Conservation (phyloP, 139 green algal species). For the Chlorella vulgaris region DNA sequence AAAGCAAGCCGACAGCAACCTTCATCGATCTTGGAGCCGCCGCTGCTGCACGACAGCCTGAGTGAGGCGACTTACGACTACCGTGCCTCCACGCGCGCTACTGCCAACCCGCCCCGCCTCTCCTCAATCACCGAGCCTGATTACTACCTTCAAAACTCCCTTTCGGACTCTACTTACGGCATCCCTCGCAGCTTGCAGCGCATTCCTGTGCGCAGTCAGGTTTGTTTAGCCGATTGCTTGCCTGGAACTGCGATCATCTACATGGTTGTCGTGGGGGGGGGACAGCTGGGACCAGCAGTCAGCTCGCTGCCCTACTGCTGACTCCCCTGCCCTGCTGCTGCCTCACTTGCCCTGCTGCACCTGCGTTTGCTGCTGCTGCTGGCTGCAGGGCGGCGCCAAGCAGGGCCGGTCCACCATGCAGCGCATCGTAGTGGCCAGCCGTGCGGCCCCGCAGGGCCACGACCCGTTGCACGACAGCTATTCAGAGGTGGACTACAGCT, state of each 20-base stretch:
- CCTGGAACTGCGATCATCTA: too few species aligned
- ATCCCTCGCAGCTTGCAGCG: constrained; percentile 8
- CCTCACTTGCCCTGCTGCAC: too few species aligned
- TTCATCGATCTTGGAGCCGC: constrained; percentile 7
- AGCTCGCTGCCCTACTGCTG: too few species aligned
- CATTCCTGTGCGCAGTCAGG: neutral
- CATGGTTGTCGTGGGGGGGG: too few species aligned
- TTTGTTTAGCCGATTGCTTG: neutral
- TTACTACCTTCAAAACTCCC: constrained; percentile 29
- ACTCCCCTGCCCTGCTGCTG: too few species aligned
- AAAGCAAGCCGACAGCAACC: constrained; percentile 16
- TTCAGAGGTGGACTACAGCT: constrained; percentile 1
- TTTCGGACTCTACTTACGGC: constrained; percentile 5
- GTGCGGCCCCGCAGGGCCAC: neutral
- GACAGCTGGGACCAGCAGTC: too few species aligned
- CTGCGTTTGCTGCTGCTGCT: neutral
- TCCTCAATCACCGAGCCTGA: constrained; percentile 21
- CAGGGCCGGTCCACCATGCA: constrained; percentile 1
- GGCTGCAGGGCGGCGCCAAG: neutral
- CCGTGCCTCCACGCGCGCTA: neutral
- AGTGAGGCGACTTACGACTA: constrained; percentile 9
- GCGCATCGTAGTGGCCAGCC: constrained; percentile 13
- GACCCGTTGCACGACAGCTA: constrained; percentile 7
- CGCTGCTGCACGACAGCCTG: constrained; percentile 31
- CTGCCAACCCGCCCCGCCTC: neutral